phyloP scores from a whole-genome alignment of 345 rosid genomes.

The Gossypium mustelinum region DNA sequence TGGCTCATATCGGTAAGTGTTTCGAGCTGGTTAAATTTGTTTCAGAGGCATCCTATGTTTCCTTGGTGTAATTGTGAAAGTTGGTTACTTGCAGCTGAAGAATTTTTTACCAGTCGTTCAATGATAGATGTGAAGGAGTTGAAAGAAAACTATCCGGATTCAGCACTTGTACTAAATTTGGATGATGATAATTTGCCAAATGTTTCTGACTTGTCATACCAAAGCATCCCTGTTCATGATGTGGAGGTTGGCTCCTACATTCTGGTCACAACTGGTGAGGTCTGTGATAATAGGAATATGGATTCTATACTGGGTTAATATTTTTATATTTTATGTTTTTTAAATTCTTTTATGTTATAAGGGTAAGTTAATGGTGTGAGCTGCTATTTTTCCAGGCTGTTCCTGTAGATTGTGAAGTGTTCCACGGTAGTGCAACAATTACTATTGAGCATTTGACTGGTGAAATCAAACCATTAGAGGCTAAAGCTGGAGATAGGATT shows the following conservation, averaged over 20 bases:
- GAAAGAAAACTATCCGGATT: constrained; percentile 88
- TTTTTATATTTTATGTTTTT: neutral
- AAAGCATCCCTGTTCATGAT: constrained; percentile 81
- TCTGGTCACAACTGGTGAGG: constrained; percentile 97
- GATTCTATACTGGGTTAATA: neutral
- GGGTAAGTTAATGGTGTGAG: neutral
- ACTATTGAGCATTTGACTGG: constrained; percentile 96
- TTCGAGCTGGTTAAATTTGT: constrained; percentile 2
- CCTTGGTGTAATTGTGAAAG: constrained; percentile 8
- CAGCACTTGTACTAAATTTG: constrained; percentile 60
- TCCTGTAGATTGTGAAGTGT: constrained; percentile 91
- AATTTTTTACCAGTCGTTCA: constrained; percentile 87
- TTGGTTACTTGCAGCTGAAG: constrained; percentile 68
- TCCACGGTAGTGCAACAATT: constrained; percentile 85
- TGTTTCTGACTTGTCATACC: constrained; percentile 62
- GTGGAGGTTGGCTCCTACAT: constrained; percentile 76
- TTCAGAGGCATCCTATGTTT: constrained; percentile 10
- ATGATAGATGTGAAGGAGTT: constrained; percentile 91
- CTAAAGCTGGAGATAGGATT: constrained; percentile 77
- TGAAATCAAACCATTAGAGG: constrained; percentile 88
- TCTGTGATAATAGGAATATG: constrained; percentile 38
- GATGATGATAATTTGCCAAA: constrained; percentile 59
- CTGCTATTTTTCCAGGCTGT: constrained; percentile 54
- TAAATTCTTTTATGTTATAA: neutral
- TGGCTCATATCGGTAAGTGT: constrained; percentile 84